These are phyloP conservation scores for Roridomyces roridus DNA, from an alignment of 768 basidiomycete species.

Conservation along the genomic window DNA sequence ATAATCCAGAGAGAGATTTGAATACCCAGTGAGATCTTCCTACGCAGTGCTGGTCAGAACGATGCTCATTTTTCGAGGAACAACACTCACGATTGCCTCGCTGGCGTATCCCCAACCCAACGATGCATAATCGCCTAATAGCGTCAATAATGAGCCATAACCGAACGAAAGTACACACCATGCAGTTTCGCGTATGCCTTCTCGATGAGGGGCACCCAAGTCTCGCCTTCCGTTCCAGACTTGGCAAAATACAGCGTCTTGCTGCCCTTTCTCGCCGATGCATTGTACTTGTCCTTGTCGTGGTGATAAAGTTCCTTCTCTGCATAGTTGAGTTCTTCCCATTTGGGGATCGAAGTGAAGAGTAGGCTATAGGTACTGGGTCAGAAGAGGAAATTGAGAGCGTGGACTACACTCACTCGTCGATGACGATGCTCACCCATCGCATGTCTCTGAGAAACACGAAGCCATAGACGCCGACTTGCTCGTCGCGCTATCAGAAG, in stretches of 20 bases:
- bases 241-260: conserved; percentile 57
- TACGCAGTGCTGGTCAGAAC: background rate
- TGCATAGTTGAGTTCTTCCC: conserved; percentile 47
- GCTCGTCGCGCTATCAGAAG: conserved; percentile 47
- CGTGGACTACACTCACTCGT: conserved; percentile 49
- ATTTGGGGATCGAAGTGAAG: conserved; percentile 56
- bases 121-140: conserved; percentile 45
- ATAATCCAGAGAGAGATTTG: background rate
- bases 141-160: background rate
- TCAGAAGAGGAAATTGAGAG: background rate
- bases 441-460: conserved; percentile 58
- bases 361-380: conserved; percentile 44
- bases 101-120: conserved; percentile 48
- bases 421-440: conserved; percentile 61
- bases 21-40: conserved; percentile 66
- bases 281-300: conserved; percentile 54
- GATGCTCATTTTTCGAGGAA: background rate
- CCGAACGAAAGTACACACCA: conserved; percentile 28
- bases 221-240: conserved; percentile 53
- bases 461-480: conserved; percentile 64
- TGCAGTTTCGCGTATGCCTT: conserved; percentile 67
- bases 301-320: conserved; percentile 56
- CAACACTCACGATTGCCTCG: conserved; percentile 46
- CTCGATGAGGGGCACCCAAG: conserved; percentile 63
- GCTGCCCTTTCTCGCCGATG: conserved; percentile 49